Conservation (phyloP, 1,284 basidiomycete species). For the Malassezia caprae region DNA sequence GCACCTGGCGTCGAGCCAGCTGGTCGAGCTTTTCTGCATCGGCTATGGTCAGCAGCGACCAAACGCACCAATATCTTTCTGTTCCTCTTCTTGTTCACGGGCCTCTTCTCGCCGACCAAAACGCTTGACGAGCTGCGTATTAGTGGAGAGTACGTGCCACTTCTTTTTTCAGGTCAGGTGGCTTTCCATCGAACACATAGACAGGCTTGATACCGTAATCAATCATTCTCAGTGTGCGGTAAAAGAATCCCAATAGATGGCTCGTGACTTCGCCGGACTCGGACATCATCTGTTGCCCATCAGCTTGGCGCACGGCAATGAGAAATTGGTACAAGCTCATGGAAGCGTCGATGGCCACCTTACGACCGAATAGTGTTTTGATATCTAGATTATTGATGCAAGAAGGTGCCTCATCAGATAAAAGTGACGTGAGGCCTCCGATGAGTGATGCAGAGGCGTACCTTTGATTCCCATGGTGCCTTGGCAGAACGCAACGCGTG, state of each 20-base stretch:
- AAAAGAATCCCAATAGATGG: conserved; percentile 97
- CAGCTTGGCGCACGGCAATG: conserved; percentile 89
- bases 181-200: conserved; percentile 97
- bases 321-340: conserved; percentile 65
- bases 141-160: conserved; percentile 56
- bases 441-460: background rate
- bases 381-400: conserved; percentile 86
- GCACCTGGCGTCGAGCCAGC: conserved; percentile 79
- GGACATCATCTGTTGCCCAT: conserved; percentile 92
- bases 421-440: conserved; percentile 71
- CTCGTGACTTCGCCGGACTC: conserved; percentile 82
- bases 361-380: conserved; percentile 73
- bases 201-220: conserved; percentile 97
- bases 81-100: conserved; percentile 85
- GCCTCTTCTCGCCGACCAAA: conserved; percentile 84
- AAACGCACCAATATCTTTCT: conserved; percentile 71
- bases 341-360: conserved; percentile 89
- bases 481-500: background rate
- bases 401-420: conserved; percentile 73
- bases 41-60: conserved; percentile 1
- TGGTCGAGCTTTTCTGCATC: conserved; percentile 76
- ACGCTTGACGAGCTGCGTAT: conserved; percentile 70
- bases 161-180: conserved; percentile 88
- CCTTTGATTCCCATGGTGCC: conserved; percentile 19
- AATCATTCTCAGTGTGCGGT: conserved; percentile 73